phyloP scores from a whole-genome alignment of 148 eudicot species.

The Arctostaphylos glauca region DNA sequence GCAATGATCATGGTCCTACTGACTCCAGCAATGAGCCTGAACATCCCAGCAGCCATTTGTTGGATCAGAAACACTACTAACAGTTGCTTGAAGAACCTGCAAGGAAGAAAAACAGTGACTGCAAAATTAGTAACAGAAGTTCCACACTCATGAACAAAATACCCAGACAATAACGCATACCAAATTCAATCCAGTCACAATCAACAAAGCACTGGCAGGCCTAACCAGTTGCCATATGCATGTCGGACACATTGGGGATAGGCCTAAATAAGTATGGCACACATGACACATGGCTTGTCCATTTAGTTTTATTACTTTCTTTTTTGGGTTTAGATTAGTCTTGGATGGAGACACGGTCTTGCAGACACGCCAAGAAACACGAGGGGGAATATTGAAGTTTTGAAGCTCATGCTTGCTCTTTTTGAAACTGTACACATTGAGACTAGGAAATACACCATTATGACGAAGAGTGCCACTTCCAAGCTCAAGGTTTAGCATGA shows the following conservation, averaged over 20 bases:
- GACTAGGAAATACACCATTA: too few species aligned
- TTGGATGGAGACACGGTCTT: neutral
- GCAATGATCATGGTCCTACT: slow-evolving; percentile 96
- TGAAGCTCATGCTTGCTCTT: neutral
- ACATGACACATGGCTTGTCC: neutral
- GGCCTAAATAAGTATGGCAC: too few species aligned
- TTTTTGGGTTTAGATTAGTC: neutral
- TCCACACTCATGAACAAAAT: neutral
- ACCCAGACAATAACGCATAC: neutral
- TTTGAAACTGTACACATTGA: too few species aligned
- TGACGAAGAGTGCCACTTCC: too few species aligned
- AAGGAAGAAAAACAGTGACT: neutral
- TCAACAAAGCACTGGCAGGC: neutral
- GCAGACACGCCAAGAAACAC: neutral
- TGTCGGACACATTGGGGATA: neutral
- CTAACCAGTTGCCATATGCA: neutral
- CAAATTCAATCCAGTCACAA: neutral
- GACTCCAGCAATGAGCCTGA: slow-evolving; percentile 72
- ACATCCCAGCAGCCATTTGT: slow-evolving; percentile 94
- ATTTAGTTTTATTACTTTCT: neutral
- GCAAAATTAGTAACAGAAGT: slow-evolving; percentile 9
- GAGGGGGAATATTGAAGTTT: neutral
- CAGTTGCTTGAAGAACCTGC: slow-evolving; percentile 85
- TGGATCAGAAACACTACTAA: slow-evolving; percentile 74
- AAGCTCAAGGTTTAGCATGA: too few species aligned